Base-by-base conservation (phyloP, 73 alveolate genomes). In the Blepharisma japonicum region DNA sequence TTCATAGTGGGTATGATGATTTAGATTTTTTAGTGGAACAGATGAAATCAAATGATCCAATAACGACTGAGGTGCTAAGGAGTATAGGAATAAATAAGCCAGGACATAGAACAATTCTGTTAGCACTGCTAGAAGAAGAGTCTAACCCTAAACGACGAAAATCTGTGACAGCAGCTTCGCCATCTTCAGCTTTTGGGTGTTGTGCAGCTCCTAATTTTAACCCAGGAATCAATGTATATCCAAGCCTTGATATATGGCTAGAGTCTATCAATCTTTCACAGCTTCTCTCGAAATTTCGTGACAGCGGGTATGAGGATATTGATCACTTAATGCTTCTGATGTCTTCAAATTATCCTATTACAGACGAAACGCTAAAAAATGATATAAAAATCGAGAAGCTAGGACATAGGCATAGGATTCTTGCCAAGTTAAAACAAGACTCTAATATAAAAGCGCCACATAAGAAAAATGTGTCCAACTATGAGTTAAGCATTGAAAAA, bases 371-470 rank as follows among this genome's bases (percentile, higher is more conserved):
- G 18, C 23, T 61, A 25, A 61, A 14, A 9, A 32, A 32, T 32
- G 74, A 61, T 18, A 61, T 61, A 8, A 39, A 39, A 61, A 61
- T 61, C 23, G 14, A 8, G 0, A 61, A 61, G 46, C 74, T 39
- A 14, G 74, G 74, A 25, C 23, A 61, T 61, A 14, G 74, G 23
- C 74, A 61, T 61, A 61, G 74, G 48, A 61, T 61, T 9, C 74
- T 61, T 25, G 14, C 74, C 23, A 61, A 61, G 74, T 4, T 61
- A 20, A 61, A 61, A 5, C 47, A 61, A 61, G 74, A 61, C 47
- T 61, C 74, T 20, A 32, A 32, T 32, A 32, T 32, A 32, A 32
- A 32, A 32, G 42, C 42, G 5, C 42, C 42, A 32, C 42, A 32
- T 32, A 32, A 32, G 42, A 32, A 3, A 32, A 32, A 32, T 32